phyloP scores from a whole-genome alignment of 2,329 filamentous ascomycete species.

The Ceratocystis variospora region DNA sequence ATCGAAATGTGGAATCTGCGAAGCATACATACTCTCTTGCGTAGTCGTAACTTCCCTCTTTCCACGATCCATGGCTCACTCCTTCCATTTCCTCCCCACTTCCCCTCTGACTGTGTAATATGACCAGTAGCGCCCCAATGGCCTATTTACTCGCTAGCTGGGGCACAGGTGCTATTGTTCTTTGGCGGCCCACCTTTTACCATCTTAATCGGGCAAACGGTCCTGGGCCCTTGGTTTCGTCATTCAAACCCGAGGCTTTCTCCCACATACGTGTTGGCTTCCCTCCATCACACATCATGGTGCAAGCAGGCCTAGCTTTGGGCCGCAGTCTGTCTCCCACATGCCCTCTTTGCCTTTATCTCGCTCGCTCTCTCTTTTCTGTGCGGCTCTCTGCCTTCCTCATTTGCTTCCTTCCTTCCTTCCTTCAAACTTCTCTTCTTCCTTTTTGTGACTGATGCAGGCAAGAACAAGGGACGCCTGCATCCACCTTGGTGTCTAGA shows the following conservation, averaged over 20 bases:
- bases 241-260: not conserved
- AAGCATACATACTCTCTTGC: not conserved
- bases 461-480: not conserved
- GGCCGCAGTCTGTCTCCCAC: not conserved
- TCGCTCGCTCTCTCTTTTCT: not conserved
- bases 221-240: not conserved
- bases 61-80: not conserved
- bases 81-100: not conserved
- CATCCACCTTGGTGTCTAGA: not conserved
- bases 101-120: not conserved
- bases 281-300: too few species aligned
- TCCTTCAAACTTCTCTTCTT: not conserved
- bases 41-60: not conserved
- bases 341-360: not conserved
- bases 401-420: not conserved
- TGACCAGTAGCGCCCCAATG: not conserved
- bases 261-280: not conserved
- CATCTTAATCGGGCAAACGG: not conserved
- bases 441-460: constrained; percentile 2
- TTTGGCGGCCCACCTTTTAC: not conserved
- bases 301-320: too few species aligned
- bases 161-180: not conserved
- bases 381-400: not conserved
- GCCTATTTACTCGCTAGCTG: not conserved
- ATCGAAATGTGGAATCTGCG: not conserved